Evolutionary conservation across 495 filamentous ascomycete species (phyloP).

Genomic region (Paragyromitra xinjiangensis): DNA sequence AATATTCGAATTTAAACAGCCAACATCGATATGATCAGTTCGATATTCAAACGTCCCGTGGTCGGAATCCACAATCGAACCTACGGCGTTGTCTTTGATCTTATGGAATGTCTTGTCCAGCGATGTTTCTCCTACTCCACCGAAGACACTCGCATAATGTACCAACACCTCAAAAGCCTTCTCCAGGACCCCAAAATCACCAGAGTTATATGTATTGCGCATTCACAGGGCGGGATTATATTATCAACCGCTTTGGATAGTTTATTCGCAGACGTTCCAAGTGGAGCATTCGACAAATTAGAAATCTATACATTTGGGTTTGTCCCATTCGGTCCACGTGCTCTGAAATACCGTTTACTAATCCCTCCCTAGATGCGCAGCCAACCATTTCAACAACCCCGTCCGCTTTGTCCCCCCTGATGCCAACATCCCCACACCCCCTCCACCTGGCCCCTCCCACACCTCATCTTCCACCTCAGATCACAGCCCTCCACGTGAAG

Average conservation of each 20-base stretch:
- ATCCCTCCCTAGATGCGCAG: slow-evolving; percentile 64
- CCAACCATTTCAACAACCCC: slow-evolving; percentile 90
- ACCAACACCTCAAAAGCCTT: slow-evolving; percentile 66
- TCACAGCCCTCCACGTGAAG: slow-evolving; percentile 54
- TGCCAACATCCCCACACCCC: slow-evolving; percentile 23
- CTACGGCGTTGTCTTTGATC: slow-evolving; percentile 76
- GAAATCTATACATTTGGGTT: slow-evolving; percentile 86
- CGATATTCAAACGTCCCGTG: slow-evolving; percentile 77
- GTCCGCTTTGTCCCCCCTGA: slow-evolving; percentile 59
- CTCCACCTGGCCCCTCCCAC: slow-evolving; percentile 16
- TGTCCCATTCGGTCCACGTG: slow-evolving; percentile 11
- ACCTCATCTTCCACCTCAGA: not conserved
- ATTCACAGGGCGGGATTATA: slow-evolving; percentile 85
- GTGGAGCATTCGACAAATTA: slow-evolving; percentile 71
- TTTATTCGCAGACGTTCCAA: slow-evolving; percentile 78
- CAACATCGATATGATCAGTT: slow-evolving; percentile 75
- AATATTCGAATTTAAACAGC: slow-evolving; percentile 55
- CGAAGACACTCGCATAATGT: slow-evolving; percentile 69
- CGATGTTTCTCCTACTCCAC: slow-evolving; percentile 78
- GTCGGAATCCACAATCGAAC: slow-evolving; percentile 86
- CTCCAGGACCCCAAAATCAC: slow-evolving; percentile 68
- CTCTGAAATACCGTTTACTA: slow-evolving; percentile 2
- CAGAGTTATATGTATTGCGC: slow-evolving; percentile 79
- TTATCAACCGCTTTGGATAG: slow-evolving; percentile 78
- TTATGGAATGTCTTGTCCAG: slow-evolving; percentile 80